Evolutionary conservation across 352 stramenopile genomes (phyloP).

Genomic region (Globisporangium emineosum): DNA sequence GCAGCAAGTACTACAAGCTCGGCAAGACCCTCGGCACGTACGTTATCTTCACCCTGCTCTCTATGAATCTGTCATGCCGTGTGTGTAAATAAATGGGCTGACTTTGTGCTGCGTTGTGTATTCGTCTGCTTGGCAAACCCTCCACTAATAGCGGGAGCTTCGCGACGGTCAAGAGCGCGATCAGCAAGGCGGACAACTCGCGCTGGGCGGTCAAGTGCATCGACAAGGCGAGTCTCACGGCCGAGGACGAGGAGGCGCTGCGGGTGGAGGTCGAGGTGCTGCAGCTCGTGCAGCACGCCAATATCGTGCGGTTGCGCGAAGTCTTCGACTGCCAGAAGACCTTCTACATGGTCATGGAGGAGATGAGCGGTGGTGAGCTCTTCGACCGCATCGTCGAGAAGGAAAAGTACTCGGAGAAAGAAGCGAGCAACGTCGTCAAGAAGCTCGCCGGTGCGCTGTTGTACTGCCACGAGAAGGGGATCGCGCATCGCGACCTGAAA

Average conservation of each 20-base stretch:
- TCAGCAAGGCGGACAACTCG: conserved; percentile 74
- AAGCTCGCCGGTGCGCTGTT: conserved; percentile 80
- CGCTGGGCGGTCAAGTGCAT: conserved; percentile 86
- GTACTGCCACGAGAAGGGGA: conserved; percentile 87
- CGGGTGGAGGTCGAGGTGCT: conserved; percentile 83
- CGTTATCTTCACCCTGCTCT: conserved; percentile 22
- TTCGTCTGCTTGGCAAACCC: too few species aligned
- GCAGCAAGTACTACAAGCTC: conserved; percentile 89
- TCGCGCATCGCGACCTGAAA: conserved; percentile 90
- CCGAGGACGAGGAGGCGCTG: conserved; percentile 80
- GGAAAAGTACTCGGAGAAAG: conserved; percentile 90
- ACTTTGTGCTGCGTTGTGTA: too few species aligned
- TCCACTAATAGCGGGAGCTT: conserved; percentile 88
- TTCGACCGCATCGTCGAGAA: conserved; percentile 93
- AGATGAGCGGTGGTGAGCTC: conserved; percentile 89
- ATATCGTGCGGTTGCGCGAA: conserved; percentile 87
- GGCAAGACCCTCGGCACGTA: conserved; percentile 88
- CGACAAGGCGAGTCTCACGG: conserved; percentile 72
- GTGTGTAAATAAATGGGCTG: too few species aligned
- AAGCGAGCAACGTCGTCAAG: conserved; percentile 81
- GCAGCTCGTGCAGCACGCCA: conserved; percentile 76
- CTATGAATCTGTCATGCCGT: not conserved
- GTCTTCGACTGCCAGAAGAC: conserved; percentile 88
- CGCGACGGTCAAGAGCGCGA: conserved; percentile 79
- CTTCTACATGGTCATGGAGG: conserved; percentile 93